phyloP scores from a whole-genome alignment of 2,329 filamentous ascomycete genomes.

The Cyanodermella asteris region DNA sequence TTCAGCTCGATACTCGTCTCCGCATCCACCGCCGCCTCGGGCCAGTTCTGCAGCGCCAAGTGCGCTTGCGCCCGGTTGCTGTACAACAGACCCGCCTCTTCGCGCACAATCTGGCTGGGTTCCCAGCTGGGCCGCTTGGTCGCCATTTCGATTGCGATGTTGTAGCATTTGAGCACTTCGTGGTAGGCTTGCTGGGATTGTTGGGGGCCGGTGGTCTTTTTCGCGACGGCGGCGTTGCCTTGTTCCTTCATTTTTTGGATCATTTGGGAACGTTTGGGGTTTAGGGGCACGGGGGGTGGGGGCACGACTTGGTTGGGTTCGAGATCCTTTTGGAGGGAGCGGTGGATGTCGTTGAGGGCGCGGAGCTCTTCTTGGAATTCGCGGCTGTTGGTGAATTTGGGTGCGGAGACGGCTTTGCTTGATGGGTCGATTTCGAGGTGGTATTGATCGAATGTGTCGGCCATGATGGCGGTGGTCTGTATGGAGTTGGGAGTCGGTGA shows the following conservation, averaged over 20 bases:
- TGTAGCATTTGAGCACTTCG: constrained; percentile 36
- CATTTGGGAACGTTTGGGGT: constrained; percentile 73
- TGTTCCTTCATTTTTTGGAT: constrained; percentile 73
- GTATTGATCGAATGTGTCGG: constrained; percentile 58
- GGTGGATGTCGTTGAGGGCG: constrained; percentile 50
- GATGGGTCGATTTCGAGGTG: constrained; percentile 62
- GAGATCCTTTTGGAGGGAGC: constrained; percentile 38
- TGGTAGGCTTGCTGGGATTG: constrained; percentile 29
- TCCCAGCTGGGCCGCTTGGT: constrained; percentile 69
- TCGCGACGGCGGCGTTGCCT: constrained; percentile 38
- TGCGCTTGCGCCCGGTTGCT: constrained; percentile 78
- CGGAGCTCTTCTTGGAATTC: constrained; percentile 57
- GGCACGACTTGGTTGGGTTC: constrained; percentile 42
- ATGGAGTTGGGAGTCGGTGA: constrained; percentile 1
- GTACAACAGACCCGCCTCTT: constrained; percentile 62
- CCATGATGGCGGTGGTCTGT: constrained; percentile 2
- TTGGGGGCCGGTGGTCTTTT: constrained; percentile 49
- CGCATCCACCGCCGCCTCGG: constrained; percentile 70
- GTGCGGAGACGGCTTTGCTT: constrained; percentile 48
- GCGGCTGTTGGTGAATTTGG: constrained; percentile 22
- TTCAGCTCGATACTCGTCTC: constrained; percentile 76
- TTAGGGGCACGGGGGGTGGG: constrained; percentile 71
- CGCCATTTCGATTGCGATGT: constrained; percentile 78
- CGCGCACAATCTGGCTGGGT: constrained; percentile 57
- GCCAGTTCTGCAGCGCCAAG: constrained; percentile 64